Percentiles rank a stretch among this genome's conserved stretches.
Conservation (phyloP, 169 alveolate species). For the Babesia ovis region DNA sequence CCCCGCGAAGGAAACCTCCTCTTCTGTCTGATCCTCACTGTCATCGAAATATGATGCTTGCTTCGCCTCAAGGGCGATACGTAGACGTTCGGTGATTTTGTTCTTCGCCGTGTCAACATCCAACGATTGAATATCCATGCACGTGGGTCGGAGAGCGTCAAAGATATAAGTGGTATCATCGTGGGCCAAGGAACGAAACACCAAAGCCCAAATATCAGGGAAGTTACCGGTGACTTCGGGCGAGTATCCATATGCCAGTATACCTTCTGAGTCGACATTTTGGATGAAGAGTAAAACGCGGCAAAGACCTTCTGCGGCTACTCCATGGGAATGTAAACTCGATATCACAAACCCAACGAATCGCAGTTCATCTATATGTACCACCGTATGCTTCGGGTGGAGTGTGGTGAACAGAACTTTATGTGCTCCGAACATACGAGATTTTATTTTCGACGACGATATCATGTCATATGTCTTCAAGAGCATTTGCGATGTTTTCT, state of each 20-base stretch:
- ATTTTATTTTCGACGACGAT: conserved; percentile 8
- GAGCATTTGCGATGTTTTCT: conserved; percentile 38
- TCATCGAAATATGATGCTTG: conserved; percentile 7
- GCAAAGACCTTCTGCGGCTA: conserved; percentile 13
- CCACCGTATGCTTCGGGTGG: conserved; percentile 54
- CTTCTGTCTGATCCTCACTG: conserved; percentile 4
- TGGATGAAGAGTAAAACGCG: conserved; percentile 32
- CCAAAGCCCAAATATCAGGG: conserved; percentile 67
- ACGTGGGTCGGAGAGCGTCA: conserved; percentile 52
- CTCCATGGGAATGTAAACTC: conserved; percentile 25
- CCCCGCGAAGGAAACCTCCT: conserved; percentile 32
- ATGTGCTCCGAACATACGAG: conserved; percentile 25
- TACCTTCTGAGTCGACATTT: conserved; percentile 17
- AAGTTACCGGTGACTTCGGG: conserved; percentile 37
- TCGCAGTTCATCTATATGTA: conserved; percentile 24
- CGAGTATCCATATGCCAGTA: conserved; percentile 41
- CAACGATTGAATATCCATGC: conserved; percentile 18
- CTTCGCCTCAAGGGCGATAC: conserved; percentile 52
- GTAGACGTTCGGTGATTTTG: conserved; percentile 36
- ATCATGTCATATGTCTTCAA: conserved; percentile 29
- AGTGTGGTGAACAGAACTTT: conserved; percentile 46
- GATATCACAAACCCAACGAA: conserved; percentile 35
- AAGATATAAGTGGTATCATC: conserved; percentile 28
- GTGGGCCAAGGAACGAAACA: conserved; percentile 55
- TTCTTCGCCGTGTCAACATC: conserved; percentile 36